A percentile compares a stretch with the other conserved stretches of the same genome.
Evolutionary conservation across 805 yeast genomes (phyloP).

Genomic region (Candida easanensis): DNA sequence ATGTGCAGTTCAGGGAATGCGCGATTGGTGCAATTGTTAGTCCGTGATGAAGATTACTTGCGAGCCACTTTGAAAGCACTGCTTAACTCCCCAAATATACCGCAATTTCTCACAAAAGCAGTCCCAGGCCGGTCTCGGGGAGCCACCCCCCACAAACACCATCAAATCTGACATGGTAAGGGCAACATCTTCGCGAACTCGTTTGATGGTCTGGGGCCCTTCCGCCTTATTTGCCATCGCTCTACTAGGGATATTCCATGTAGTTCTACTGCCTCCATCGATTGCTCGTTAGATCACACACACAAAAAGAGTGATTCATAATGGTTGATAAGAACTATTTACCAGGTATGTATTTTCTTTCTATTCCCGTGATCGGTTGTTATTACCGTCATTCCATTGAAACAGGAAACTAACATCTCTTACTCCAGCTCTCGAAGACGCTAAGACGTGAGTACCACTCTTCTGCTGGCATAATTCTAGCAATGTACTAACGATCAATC

Average conservation of each 20-base stretch:
- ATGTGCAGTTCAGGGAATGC: no score
- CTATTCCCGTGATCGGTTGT: background rate
- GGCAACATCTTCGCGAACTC: background rate
- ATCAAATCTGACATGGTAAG: background rate
- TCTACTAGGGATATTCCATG: no score
- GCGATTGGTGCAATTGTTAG: no score
- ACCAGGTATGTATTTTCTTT: slow-evolving; percentile 17
- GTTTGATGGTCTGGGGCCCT: background rate
- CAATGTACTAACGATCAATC: slow-evolving; percentile 6
- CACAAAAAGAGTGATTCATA: background rate
- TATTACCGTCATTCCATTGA: background rate
- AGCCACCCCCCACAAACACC: background rate
- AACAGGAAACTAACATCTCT: slow-evolving; percentile 3
- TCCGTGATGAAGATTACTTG: no score
- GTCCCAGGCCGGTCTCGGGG: background rate
- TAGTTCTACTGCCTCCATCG: background rate
- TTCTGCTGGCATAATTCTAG: no score
- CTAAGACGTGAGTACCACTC: slow-evolving; percentile 26
- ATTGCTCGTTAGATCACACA: background rate
- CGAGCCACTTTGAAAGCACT: no score
- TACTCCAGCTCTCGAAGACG: slow-evolving; percentile 28
- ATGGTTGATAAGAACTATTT: slow-evolving; percentile 18
- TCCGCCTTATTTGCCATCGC: no score
- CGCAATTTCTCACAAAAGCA: no score
- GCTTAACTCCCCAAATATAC: no score